Evolutionary conservation across 768 basidiomycete species (phyloP).

Genomic region (Rubroboletus pulcherrimus): DNA sequence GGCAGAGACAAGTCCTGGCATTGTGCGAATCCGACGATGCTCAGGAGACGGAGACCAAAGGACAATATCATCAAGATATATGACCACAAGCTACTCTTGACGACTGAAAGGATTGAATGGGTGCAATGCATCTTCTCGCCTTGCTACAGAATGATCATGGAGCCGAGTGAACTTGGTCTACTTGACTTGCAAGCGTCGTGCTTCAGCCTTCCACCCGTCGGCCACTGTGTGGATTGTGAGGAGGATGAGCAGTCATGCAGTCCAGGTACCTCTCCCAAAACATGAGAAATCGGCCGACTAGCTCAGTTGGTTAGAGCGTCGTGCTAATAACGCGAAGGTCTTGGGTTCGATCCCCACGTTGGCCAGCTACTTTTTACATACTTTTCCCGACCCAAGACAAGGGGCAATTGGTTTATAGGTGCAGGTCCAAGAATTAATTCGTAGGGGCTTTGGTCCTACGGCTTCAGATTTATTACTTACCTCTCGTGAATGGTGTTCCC

Average conservation of each 20-base stretch:
- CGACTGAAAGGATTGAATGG: neutral
- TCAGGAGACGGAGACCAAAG: neutral
- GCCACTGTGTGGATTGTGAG: neutral
- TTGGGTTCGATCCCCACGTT: conserved; percentile 80
- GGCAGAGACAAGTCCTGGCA: conserved; percentile 42
- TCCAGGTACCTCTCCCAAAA: no score
- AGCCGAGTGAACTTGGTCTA: neutral
- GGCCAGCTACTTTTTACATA: conserved; percentile 37
- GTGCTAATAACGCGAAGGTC: conserved; percentile 44
- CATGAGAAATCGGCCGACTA: conserved; percentile 20
- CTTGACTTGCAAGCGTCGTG: neutral
- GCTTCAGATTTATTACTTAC: neutral
- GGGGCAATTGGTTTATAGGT: no score
- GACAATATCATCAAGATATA: neutral
- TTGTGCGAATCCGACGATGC: conserved; percentile 14
- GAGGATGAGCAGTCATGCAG: no score
- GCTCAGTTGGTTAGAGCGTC: conserved; percentile 35
- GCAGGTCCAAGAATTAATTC: no score
- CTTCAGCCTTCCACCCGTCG: neutral
- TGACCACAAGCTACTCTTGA: neutral
- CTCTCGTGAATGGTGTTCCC: conserved; percentile 35
- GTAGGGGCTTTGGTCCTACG: no score
- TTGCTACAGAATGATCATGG: neutral
- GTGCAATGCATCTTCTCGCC: neutral
- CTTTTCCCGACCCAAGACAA: no score